Evolutionary conservation across 2,329 filamentous ascomycete species (phyloP).

Genomic region (Lomentospora prolificans): DNA sequence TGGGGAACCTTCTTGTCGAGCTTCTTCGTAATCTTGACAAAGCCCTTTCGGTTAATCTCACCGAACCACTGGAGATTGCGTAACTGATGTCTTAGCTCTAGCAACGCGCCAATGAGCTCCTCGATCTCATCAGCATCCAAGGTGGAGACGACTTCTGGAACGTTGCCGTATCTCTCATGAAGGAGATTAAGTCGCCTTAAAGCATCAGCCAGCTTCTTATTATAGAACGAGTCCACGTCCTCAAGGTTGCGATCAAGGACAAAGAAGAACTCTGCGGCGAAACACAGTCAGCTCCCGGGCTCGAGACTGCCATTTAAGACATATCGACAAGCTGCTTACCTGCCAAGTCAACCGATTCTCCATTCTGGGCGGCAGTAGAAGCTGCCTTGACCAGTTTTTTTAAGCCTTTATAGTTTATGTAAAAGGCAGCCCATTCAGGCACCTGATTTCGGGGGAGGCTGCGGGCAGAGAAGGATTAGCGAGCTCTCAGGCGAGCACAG

Average conservation of each 20-base stretch:
- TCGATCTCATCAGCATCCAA: constrained; percentile 84
- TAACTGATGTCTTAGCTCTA: constrained; percentile 79
- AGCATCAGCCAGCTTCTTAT: constrained; percentile 83
- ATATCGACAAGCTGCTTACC: no score
- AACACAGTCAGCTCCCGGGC: no score
- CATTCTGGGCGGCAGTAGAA: constrained; percentile 52
- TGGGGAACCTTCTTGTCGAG: constrained; percentile 86
- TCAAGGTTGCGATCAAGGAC: constrained; percentile 94
- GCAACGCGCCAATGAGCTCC: constrained; percentile 79
- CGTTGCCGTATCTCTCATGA: constrained; percentile 75
- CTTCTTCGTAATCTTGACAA: constrained; percentile 98
- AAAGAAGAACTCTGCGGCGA: constrained; percentile 99
- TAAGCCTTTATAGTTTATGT: constrained; percentile 83
- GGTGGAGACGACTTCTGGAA: constrained; percentile 56
- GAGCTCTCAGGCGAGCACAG: constrained; percentile 6
- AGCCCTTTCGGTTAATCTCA: constrained; percentile 89
- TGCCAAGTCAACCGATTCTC: constrained; percentile 76
- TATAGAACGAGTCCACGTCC: constrained; percentile 93
- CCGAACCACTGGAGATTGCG: constrained; percentile 96
- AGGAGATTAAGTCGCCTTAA: constrained; percentile 76
- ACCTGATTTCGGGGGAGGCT: constrained; percentile 74
- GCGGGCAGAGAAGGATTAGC: constrained; percentile 15
- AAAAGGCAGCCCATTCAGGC: constrained; percentile 74
- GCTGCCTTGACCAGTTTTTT: constrained; percentile 93
- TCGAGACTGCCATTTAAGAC: no score